Conservation (phyloP, 352 stramenopile genomes). For the Paralagenidium karlingii region DNA sequence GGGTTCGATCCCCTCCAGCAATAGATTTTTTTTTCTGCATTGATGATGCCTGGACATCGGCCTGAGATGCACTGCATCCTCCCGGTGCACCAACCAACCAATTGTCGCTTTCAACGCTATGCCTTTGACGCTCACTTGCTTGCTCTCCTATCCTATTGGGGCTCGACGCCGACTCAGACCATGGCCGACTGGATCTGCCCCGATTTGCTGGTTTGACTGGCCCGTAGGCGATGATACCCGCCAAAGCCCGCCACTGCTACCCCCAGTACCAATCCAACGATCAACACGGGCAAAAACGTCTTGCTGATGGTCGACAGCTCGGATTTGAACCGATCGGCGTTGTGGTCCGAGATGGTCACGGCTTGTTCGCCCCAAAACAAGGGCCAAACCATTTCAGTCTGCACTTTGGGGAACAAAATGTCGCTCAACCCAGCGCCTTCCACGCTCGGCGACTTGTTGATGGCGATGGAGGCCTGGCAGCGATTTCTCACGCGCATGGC, state of each 20-base stretch:
- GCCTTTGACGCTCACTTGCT: too few species aligned
- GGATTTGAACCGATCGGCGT: constrained; percentile 32
- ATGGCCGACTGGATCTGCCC: too few species aligned
- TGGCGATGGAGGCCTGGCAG: not conserved
- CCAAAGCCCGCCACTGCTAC: not conserved
- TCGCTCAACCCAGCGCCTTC: not conserved
- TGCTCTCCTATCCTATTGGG: too few species aligned
- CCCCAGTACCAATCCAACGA: constrained; percentile 14
- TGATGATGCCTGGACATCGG: too few species aligned
- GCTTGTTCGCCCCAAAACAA: constrained; percentile 2
- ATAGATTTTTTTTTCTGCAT: too few species aligned
- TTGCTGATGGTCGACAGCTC: constrained; percentile 24
- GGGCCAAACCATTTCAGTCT: not conserved
- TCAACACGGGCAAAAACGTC: constrained; percentile 40
- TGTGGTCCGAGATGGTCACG: constrained; percentile 19
- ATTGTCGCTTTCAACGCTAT: too few species aligned
- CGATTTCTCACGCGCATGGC: not conserved
- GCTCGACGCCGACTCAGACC: too few species aligned
- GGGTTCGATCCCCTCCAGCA: too few species aligned
- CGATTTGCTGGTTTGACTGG: too few species aligned
- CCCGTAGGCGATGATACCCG: not conserved
- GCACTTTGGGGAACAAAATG: not conserved
- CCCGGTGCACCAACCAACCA: too few species aligned
- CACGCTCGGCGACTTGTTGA: not conserved
- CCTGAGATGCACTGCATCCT: too few species aligned